Conservation (phyloP, 2,329 filamentous ascomycete genomes). For the Ophiostoma sp. region DNA sequence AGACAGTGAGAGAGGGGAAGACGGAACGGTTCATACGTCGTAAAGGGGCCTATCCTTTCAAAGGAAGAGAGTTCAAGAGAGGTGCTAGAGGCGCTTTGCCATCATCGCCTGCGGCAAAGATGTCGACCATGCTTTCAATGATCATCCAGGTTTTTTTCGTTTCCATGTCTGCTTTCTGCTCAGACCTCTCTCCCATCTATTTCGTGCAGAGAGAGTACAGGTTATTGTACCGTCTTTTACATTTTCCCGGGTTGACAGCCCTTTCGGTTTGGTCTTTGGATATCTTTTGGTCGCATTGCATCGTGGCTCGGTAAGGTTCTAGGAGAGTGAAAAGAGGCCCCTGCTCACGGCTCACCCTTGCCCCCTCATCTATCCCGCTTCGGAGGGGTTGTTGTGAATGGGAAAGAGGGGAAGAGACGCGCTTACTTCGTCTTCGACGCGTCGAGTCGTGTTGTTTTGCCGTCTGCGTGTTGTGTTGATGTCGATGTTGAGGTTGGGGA, state of each 20-base stretch:
- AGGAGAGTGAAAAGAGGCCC: background rate
- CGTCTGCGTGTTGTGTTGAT: background rate
- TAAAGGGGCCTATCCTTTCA: background rate
- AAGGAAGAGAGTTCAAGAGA: background rate
- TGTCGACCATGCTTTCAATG: background rate
- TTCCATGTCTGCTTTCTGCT: background rate
- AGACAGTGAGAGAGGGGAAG: background rate
- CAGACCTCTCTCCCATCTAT: constrained; percentile 8
- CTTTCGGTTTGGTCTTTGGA: background rate
- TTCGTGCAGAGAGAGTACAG: background rate
- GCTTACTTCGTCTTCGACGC: background rate
- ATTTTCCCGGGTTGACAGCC: background rate
- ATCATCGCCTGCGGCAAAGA: background rate
- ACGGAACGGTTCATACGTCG: background rate
- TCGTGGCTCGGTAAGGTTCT: background rate
- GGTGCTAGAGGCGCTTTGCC: background rate
- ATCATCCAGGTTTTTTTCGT: background rate
- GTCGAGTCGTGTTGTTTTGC: background rate
- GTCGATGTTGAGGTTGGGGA: background rate
- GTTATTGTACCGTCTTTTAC: background rate
- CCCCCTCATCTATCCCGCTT: background rate
- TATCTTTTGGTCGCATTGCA: background rate
- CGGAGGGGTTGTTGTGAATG: background rate
- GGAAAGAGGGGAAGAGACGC: background rate
- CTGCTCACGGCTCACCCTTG: background rate